Evolutionary conservation across 148 eudicot species (phyloP).

Genomic region (Chenopodium album): DNA sequence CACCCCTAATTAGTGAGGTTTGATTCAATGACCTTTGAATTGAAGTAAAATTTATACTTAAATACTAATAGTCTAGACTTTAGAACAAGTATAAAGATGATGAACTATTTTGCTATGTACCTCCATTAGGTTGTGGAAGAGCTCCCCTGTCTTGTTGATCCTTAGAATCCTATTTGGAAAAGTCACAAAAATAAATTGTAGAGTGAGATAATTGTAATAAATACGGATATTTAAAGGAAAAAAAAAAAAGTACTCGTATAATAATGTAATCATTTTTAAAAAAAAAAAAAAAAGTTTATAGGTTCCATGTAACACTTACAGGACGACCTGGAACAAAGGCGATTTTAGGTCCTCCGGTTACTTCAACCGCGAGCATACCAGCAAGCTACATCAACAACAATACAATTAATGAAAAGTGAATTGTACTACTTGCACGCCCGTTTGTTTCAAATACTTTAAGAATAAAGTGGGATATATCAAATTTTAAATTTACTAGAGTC

Average conservation of each 20-base stretch:
- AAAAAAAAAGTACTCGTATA: neutral
- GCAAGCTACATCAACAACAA: constrained; percentile 56
- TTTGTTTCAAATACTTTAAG: neutral
- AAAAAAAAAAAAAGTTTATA: neutral
- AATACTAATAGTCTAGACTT: no score
- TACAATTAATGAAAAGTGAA: no score
- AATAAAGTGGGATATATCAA: neutral
- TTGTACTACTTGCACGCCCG: no score
- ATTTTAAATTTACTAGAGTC: neutral
- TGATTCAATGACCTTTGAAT: no score
- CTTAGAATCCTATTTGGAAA: constrained; percentile 44
- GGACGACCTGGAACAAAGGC: constrained; percentile 69
- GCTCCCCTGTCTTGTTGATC: constrained; percentile 62
- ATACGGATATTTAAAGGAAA: no score
- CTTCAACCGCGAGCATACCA: constrained; percentile 85
- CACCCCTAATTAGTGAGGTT: no score
- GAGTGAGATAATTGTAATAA: no score
- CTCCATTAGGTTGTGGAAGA: constrained; percentile 76
- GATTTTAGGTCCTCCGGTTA: constrained; percentile 79
- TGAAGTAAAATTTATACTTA: no score
- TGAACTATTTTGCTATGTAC: constrained; percentile 24
- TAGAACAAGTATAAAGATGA: neutral
- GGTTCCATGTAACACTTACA: constrained; percentile 31
- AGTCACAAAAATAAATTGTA: neutral
- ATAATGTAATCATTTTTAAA: neutral